Conservation (phyloP, 257 asterid species). For the Osmanthus fragrans region DNA sequence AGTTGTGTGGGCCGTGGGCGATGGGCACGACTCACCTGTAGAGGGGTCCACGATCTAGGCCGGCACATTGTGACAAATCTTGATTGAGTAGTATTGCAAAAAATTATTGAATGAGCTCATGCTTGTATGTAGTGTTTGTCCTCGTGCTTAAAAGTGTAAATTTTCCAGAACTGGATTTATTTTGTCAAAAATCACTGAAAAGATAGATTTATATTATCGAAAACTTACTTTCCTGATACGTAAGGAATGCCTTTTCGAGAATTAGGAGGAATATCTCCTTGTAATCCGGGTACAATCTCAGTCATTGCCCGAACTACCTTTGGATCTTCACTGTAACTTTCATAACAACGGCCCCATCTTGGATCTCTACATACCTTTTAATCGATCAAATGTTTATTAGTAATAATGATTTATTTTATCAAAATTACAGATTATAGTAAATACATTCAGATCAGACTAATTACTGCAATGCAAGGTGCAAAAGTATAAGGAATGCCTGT, state of each 20-base stretch:
- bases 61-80: not conserved
- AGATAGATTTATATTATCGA: not conserved
- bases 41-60: not conserved
- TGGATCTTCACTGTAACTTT: conserved; percentile 5
- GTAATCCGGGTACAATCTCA: not conserved
- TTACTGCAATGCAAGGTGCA: conserved; percentile 32
- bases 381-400: not conserved
- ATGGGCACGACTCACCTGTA: not conserved
- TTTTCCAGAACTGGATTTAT: not conserved
- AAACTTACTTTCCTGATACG: conserved; percentile 13
- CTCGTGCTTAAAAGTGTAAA: not conserved
- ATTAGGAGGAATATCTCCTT: conserved; percentile 13
- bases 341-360: conserved; percentile 22
- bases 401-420: not conserved
- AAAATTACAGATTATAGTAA: not conserved
- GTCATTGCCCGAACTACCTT: conserved; percentile 13
- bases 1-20: not conserved
- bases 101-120: not conserved
- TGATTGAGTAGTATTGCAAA: not conserved
- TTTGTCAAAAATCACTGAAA: not conserved
- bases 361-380: conserved; percentile 16
- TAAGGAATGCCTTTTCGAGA: not conserved
- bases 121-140: not conserved
- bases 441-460: not conserved
- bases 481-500: conserved; percentile 29